Evolutionary conservation across 306 rosid genomes (phyloP).

Genomic region (Ceratonia siliqua): DNA sequence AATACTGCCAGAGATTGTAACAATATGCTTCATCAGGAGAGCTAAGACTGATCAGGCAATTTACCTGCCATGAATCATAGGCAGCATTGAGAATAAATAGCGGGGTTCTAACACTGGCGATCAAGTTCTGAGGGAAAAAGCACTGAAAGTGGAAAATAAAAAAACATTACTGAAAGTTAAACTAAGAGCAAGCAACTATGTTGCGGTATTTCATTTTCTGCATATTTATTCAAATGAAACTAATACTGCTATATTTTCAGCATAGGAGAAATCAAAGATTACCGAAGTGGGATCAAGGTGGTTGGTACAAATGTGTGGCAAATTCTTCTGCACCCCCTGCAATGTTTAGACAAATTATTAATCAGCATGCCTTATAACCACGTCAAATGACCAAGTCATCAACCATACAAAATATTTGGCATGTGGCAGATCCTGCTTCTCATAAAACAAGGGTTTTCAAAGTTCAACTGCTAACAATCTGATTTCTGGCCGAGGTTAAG

Average conservation of each 20-base stretch:
- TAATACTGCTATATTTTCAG: constrained; percentile 4
- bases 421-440: constrained; percentile 6
- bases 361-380: constrained; percentile 8
- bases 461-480: constrained; percentile 8
- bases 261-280: constrained; percentile 32
- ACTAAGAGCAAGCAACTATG: constrained; percentile 22
- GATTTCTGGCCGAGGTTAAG: neutral
- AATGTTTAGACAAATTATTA: constrained; percentile 27
- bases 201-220: neutral
- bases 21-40: neutral
- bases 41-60: constrained; percentile 1
- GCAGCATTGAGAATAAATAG: constrained; percentile 88
- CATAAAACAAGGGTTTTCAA: constrained; percentile 5
- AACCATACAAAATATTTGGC: neutral
- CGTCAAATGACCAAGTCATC: constrained; percentile 24
- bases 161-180: constrained; percentile 9
- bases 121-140: constrained; percentile 92
- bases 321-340: constrained; percentile 63
- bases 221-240: constrained; percentile 34
- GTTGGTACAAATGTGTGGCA: constrained; percentile 64
- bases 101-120: constrained; percentile 65
- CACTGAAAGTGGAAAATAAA: constrained; percentile 52
- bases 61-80: constrained; percentile 97
- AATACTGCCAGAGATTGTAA: neutral
- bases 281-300: constrained; percentile 88